These are phyloP conservation scores for Mucor circinelloides DNA, from an alignment of 371 early-diverging fungal species.

Conservation along the genomic window DNA sequence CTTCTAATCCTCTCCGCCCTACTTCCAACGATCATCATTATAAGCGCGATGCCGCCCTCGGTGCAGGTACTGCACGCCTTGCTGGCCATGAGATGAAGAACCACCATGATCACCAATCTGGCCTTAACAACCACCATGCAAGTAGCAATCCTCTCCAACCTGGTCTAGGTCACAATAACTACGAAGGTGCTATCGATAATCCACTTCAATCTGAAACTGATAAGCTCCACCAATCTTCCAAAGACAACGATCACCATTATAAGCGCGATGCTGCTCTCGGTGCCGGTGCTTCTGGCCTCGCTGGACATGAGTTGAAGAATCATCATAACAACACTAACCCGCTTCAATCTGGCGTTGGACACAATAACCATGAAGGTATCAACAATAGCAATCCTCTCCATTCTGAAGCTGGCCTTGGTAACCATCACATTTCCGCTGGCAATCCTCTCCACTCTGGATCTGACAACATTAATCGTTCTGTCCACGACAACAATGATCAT, in stretches of 20 bases:
- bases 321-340: background rate
- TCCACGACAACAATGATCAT: background rate
- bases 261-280: background rate
- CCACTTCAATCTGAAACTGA: background rate
- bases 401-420: background rate
- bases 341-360: background rate
- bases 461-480: background rate
- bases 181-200: background rate
- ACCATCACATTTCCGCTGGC: background rate
- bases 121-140: background rate
- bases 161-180: too few species aligned
- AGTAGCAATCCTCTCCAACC: background rate
- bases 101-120: constrained; percentile 4
- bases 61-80: constrained; percentile 11
- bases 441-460: background rate
- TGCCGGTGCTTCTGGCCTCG: constrained; percentile 5
- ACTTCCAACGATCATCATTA: constrained; percentile 3
- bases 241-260: background rate
- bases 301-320: constrained; percentile 9
- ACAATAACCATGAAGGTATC: background rate
- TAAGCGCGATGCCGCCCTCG: constrained; percentile 9
- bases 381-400: background rate
- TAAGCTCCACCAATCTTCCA: background rate
- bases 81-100: constrained; percentile 13
- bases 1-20: background rate